A percentile compares a stretch with the other conserved stretches of the same genome.
Evolutionary conservation across 345 rosid genomes (phyloP).

Genomic region (Arabidopsis thaliana): TAIR10.1 NC_003074.8:19684001-19684500

Average conservation of each 20-base stretch:
- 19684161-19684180: slow-evolving; percentile 6
- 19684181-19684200: slow-evolving; percentile 79
- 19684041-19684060: slow-evolving; percentile 92
- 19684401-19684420: slow-evolving; percentile 90
- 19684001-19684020: slow-evolving; percentile 90
- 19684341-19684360: slow-evolving; percentile 37
- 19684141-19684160: not conserved
- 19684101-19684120: slow-evolving; percentile 27
- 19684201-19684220: slow-evolving; percentile 88
- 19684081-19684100: slow-evolving; percentile 90
- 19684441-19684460: slow-evolving; percentile 78
- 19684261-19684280: slow-evolving; percentile 99
- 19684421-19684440: slow-evolving; percentile 95
- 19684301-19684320: slow-evolving; percentile 9
- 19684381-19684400: slow-evolving; percentile 86
- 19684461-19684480: slow-evolving; percentile 32
- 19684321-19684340: slow-evolving; percentile 16
- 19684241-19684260: slow-evolving; percentile 99
- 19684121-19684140: not conserved
- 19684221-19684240: slow-evolving; percentile 96
- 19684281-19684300: slow-evolving; percentile 23
- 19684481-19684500: slow-evolving; percentile 42
- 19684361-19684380: slow-evolving; percentile 91
- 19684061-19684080: slow-evolving; percentile 94
- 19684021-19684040: slow-evolving; percentile 97